Percentiles rank a stretch among this genome's conserved stretches.
phyloP scores from a whole-genome alignment of 495 filamentous ascomycete species.

The Wilcoxina mikolae region DNA sequence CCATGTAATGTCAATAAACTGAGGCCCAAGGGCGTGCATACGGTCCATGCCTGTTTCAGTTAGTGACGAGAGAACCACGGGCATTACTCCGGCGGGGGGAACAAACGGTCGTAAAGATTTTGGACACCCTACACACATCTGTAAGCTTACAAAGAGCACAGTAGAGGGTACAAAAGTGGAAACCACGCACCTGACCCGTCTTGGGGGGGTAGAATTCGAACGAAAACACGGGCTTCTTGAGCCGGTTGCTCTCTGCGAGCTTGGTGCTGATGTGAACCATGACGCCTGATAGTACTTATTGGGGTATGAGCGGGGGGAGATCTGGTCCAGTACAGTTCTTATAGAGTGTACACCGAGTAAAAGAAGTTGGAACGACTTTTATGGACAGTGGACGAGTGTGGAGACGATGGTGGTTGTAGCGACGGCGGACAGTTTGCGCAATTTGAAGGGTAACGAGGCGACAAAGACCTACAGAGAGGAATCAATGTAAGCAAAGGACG shows the following conservation, averaged over 20 bases:
- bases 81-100: background rate
- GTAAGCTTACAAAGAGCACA: slow-evolving; percentile 9
- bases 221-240: slow-evolving; percentile 66
- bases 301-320: slow-evolving; percentile 4
- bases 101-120: slow-evolving; percentile 83
- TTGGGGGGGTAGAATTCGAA: slow-evolving; percentile 99
- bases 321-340: too few species aligned
- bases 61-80: slow-evolving; percentile 1
- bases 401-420: background rate
- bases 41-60: slow-evolving; percentile 59
- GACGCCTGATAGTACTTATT: background rate
- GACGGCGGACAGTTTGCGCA: background rate
- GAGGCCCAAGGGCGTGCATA: slow-evolving; percentile 85
- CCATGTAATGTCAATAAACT: slow-evolving; percentile 98
- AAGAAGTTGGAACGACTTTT: background rate
- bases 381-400: background rate
- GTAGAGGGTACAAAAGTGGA: background rate
- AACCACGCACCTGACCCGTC: slow-evolving; percentile 55
- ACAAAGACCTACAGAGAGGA: background rate
- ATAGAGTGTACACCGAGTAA: background rate
- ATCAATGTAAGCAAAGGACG: background rate
- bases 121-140: slow-evolving; percentile 58
- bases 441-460: background rate
- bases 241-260: slow-evolving; percentile 60
- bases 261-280: slow-evolving; percentile 73